Base-by-base conservation (phyloP, 306 rosid species). In the Corylus avellana region DNA sequence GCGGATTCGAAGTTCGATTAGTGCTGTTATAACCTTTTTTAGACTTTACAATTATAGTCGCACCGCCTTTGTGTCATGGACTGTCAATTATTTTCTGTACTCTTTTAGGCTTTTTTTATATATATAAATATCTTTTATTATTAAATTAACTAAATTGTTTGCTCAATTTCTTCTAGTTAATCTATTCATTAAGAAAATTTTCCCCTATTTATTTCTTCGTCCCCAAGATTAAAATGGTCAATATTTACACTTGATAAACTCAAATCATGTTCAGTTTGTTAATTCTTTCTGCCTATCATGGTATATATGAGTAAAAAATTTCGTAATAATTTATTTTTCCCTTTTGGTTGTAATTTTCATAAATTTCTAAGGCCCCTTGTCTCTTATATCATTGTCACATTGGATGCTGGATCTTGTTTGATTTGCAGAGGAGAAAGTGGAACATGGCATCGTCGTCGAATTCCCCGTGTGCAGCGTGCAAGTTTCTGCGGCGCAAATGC, bases 391-490 rank as follows among this genome's bases (percentile, higher is more conserved):
- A 32, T 63, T 63, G 70, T 63, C 42, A 32, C 70, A 35, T 32
- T 32, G 44, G 50, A 68, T 18, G 10, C 12, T 68, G 51, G 51
- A 18, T 68, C 16, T 39, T 42, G 51, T 44, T 68, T 44, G 51
- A 39, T 68, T 18, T 68, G 49, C 32, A 68, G 72, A n/a, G 72
- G 49, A 44, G 29, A 58, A 72, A 8, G 59, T 47, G 56, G 83
- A 73, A 66, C 16, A 89, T 88, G 91, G 92, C 91, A 8, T 85
- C 92, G 10, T 83, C 87, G 2, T 84, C 92, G 22, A 88, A 75
- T 72, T 90, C 98, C 12, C 98, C 98, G 14, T 95, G 98, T 74
- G 98, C 98, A 20, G 98, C 98, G 37, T 95, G 98, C 84, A 95
- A 95, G 87, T 95, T 95, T 69, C 90, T 95, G 56, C 87, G 98